Percentiles rank a stretch among this genome's conserved stretches.
phyloP scores from a whole-genome alignment of 345 rosid genomes.

The Eucalyptus camaldulensis region DNA sequence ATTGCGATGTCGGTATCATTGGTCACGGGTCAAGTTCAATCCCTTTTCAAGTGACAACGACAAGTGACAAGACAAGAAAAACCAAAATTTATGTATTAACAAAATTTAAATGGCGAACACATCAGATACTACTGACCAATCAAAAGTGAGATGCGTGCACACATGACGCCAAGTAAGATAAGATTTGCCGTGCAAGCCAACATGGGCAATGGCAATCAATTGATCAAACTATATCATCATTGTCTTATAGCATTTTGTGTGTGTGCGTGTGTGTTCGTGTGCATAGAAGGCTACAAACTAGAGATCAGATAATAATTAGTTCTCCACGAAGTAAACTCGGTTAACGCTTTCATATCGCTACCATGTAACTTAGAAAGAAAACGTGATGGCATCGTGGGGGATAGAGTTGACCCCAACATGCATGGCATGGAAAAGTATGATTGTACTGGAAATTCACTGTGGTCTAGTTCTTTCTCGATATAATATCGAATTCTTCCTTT shows the following conservation, averaged over 20 bases:
- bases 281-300: not conserved
- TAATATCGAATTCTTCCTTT: not conserved
- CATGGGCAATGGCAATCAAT: rapidly evolving
- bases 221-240: not conserved
- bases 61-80: not conserved
- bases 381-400: not conserved
- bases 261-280: not conserved
- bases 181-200: too few species aligned
- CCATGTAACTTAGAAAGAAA: not conserved
- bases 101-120: not conserved
- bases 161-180: rapidly evolving
- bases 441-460: not conserved
- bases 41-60: not conserved
- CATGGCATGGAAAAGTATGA: not conserved
- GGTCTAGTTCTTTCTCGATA: not conserved
- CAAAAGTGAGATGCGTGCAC: not conserved
- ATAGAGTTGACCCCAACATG: not conserved
- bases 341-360: not conserved
- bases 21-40: not conserved
- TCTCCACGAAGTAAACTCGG: not conserved
- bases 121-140: rapidly evolving
- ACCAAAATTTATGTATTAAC: not conserved
- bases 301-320: not conserved
- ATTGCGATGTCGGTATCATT: not conserved
- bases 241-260: not conserved